Evolutionary conservation across 2,329 filamentous ascomycete species (phyloP), one percentile per base, ranked within the genome.

Genomic region (Calonectria pseudoturangicola): DNA sequence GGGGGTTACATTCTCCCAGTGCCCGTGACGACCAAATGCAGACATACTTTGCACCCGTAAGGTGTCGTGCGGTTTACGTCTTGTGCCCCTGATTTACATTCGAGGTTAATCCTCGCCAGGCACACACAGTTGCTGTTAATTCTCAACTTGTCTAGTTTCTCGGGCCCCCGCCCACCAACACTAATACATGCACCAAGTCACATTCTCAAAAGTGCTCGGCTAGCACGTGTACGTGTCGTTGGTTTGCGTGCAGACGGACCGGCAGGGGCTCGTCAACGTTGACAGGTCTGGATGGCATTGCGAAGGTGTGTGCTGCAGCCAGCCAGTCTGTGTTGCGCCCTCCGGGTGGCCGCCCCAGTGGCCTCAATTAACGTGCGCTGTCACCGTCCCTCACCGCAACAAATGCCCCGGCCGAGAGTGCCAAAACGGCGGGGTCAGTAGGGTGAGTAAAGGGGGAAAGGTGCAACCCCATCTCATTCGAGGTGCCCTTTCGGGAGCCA

Each of bases 211-310:
- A 47, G 39, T 33, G 58, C 58, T 16, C 25, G 41, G 47, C 63
- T 69, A 76, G 67, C 76, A 80, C 77, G 77, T 80, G 77, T 77
- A 66, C 77, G 68, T 54, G 75, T 76, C 76, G 72, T 79, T 77
- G 76, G 71, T 76, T 75, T 79, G 77, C 74, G 74, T 75, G 71
- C 64, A 76, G 67, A 50, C 64, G 18, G 51, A 54, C 25, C 16
- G 39, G n/a, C 71, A 75, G 66, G 72, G 75, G 63, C 56, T 47
- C 18, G 48, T 54, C 41, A 43, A 63, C 33, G 54, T 56, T 71
- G 45, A 63, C 64, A 67, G 63, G 68, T 70, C 48, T 43, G 66
- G 39, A n/a, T 15, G 47, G n/a, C 30, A 68, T 63, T 15, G 41
- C 54, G 66, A 63, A 60, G 21, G 56, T 50, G 51, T 33, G 39